Conservation (phyloP, 2,329 filamentous ascomycete genomes). For the Xenoacremonium recifei region DNA sequence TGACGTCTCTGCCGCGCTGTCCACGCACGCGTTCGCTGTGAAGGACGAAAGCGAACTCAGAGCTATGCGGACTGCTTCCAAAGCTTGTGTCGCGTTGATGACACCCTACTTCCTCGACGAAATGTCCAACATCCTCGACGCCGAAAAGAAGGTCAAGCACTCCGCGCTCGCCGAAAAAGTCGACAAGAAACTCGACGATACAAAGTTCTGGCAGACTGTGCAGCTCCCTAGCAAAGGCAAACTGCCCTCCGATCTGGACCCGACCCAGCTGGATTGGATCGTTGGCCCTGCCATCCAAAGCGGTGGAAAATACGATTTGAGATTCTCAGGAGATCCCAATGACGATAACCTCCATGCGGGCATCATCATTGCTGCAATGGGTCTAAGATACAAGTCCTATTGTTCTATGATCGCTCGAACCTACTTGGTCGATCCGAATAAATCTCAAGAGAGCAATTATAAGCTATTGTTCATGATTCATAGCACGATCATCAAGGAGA, state of each 20-base stretch:
- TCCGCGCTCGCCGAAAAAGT: constrained; percentile 83
- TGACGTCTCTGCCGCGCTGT: constrained; percentile 80
- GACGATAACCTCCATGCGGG: constrained; percentile 83
- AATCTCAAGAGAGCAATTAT: constrained; percentile 92
- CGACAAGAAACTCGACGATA: constrained; percentile 86
- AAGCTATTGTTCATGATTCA: constrained; percentile 83
- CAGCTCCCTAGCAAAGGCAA: constrained; percentile 69
- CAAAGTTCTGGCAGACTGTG: constrained; percentile 86
- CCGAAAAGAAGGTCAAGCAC: constrained; percentile 96
- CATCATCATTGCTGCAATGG: constrained; percentile 89
- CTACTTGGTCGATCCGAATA: constrained; percentile 95
- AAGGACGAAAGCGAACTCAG: constrained; percentile 95
- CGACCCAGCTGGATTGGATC: constrained; percentile 89
- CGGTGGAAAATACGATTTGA: constrained; percentile 91
- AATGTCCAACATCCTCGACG: constrained; percentile 93
- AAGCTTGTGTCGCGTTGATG: constrained; percentile 92
- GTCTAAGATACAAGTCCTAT: constrained; percentile 93
- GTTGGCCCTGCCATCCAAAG: constrained; percentile 90
- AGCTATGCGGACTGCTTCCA: constrained; percentile 89
- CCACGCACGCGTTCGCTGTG: constrained; percentile 78
- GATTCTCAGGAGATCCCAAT: constrained; percentile 75
- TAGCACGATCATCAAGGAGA: constrained; percentile 84
- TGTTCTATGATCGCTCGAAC: constrained; percentile 89
- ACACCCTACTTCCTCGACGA: constrained; percentile 96
- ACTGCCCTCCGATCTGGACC: constrained; percentile 83